Base-by-base conservation (phyloP, 2,329 filamentous ascomycete species). In the Periglandula ipomoeae region DNA sequence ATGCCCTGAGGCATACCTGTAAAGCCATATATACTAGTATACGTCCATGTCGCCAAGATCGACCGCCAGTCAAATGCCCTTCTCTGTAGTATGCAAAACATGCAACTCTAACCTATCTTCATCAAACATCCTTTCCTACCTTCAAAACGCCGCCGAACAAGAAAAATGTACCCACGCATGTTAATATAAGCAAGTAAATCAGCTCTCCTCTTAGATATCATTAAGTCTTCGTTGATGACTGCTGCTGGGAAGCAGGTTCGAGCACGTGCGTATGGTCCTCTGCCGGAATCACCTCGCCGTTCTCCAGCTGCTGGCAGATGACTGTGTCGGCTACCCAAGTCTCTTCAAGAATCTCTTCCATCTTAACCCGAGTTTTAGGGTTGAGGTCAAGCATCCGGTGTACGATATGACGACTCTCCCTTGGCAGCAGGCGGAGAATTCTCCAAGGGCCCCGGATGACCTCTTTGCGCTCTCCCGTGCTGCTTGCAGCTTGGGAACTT, bases 361-460 rank as follows among this genome's bases (percentile, higher is more conserved):
- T 85, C 3, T 79, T 87, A 3, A 89, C 91, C 49, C 93, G 81
- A 55, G 85, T 84, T 61, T 81, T 85, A 0, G 90, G 89, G 59
- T 95, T 82, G 45, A 96, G 76, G 60, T 93, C 89, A 32, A 98
- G 78, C 93, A 98, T 98, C 50, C 87, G 79, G 40, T 88, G 84
- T 48, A 98, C 85, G 53, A 98, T 89, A 62, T 91, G 84, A 46
- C 93, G 77, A 55, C 85, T 94, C 67, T 97, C 93, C 51, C 91
- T 78, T 1, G 93, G 93, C 9, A 98, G 73, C 32, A 97, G 73
- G 38, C 93, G 81, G 26, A 98, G 72, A 39, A 98, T 78, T 42
- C 93, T 80, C 86, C 91, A 95, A 2, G 93, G 93, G 0, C 93
- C 93, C 60, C 89, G 88, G 57, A 98, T 94, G 0, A 89, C 80